Base-by-base conservation (phyloP, 2,329 filamentous ascomycete genomes). In the Sporothrix luriei region DNA sequence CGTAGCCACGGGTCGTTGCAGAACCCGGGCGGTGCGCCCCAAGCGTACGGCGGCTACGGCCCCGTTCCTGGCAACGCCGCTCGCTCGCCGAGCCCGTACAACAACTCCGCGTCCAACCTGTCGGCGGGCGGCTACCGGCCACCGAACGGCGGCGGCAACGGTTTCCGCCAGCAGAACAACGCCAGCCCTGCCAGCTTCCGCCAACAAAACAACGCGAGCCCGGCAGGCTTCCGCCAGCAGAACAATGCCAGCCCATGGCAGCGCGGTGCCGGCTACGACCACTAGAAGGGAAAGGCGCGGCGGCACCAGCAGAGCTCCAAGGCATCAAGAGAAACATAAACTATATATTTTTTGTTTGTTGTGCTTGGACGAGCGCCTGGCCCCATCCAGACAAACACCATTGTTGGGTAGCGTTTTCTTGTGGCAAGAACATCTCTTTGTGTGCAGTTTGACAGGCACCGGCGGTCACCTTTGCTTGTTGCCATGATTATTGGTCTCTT, bases 201-300 rank as follows among this genome's bases (percentile, higher is more conserved):
- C 29, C 62, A 68, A 40, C 70, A 71, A 57, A 71, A 73, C 70
- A 74, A 72, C 59, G 68, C 70, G 6, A 74, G 82, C 76, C 72
- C 78, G 80, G 75, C 73, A 74, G 70, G 69, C 16, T 70, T 68
- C 69, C 69, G 69, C 43, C 55, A 51, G 62, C 66, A 69, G 43
- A 71, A 73, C 69, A 73, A 73, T 61, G 72, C 72, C 73, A 86
- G 83, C 77, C 83, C 84, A 72, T 86, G 84, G 84, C 84, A 86
- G 78, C 82, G 84, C 74, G 84, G 84, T 74, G 84, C 84, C 68
- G 84, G 84, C 72, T 86, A 86, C 76, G 84, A 86, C 61, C 70
- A 74, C 66, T 73, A 74, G 70, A 71, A 13, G 76, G 11, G 40
- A 16, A 13, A 3, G 40, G 3, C 16, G 2, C 4, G 5, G 24